These are phyloP conservation scores for Fusarium sarcochroum DNA, from an alignment of 2,329 filamentous ascomycete species.

Conservation along the genomic window DNA sequence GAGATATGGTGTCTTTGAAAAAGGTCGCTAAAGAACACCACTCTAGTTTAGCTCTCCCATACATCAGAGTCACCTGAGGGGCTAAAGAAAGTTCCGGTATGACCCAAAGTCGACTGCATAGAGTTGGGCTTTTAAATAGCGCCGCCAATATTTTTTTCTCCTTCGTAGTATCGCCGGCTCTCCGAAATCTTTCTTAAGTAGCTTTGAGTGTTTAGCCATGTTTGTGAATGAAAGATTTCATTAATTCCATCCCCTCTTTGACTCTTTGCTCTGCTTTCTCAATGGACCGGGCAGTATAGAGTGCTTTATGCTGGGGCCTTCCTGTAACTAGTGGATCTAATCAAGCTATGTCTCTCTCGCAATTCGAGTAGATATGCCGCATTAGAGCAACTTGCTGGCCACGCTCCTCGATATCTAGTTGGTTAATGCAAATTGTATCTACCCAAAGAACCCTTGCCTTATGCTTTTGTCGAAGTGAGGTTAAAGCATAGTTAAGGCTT, in stretches of 20 bases:
- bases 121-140: neutral
- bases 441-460: conserved; percentile 13
- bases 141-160: accelerated
- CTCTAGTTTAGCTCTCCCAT: neutral
- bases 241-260: neutral
- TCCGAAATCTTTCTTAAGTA: neutral
- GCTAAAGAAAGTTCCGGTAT: conserved; percentile 34
- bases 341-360: conserved; percentile 28
- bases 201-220: conserved; percentile 2
- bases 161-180: accelerated
- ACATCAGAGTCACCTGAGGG: conserved; percentile 4
- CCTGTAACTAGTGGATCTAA: conserved; percentile 11
- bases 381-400: conserved; percentile 22
- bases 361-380: conserved; percentile 28
- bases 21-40: conserved; percentile 14
- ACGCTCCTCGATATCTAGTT: conserved; percentile 20
- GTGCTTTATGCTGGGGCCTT: neutral
- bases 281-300: neutral
- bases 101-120: conserved; percentile 27
- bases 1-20: conserved; percentile 25
- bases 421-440: conserved; percentile 37
- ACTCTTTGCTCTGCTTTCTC: neutral
- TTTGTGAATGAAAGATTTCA: neutral
- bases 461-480: neutral
- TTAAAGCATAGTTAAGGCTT: neutral